Evolutionary conservation across 768 basidiomycete genomes (phyloP), one percentile per base, ranked within the genome.

Genomic region (Lactarius pseudohatsudake): DNA sequence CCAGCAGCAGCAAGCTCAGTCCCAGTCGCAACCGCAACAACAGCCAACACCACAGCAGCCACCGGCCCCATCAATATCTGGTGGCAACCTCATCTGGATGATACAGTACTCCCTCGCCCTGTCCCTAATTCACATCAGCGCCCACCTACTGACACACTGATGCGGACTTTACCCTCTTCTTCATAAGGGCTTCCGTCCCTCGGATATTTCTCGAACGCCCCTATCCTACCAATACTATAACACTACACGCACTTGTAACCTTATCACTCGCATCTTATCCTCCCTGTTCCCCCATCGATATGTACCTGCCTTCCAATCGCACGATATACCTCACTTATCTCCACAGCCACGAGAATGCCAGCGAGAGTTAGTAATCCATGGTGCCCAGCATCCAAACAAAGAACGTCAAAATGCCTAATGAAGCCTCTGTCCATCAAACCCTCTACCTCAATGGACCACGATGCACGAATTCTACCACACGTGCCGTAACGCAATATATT

Each of bases 1-100:
- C 40, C 63, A 62, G 10, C 79, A 80, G 7, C 75, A 79, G 28
- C 41, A 57, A 47, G 2, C 54, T 3, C 63, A 64, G 8, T 18
- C 67, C 11, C 59, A 62, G 28, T 38, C 38, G 1, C 64, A 56
- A 28, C 55, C 47, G 4, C 64, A 54, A 26, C 58, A 59, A 22
- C 65, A 63, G 30, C 30, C 61, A 13, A 59, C 67, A 22, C 60
- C 57, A 11, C 68, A 59, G 43, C 65, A 67, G 32, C 61, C 54
- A 2, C 20, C 65, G 4, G 40, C 66, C 50, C 20, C 66, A 38
- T 54, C 62, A 15, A 38, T 59, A 50, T 57, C 67, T 38, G 59
- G 58, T 6, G 66, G 57, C 43, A 64, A n/a, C 57, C 11, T 67
- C 66, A 30, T 63, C 67, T 41, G 69, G 57, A 61, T 70, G 38